Evolutionary conservation across 345 rosid genomes (phyloP).

Genomic region (Cardamine occulta): DNA sequence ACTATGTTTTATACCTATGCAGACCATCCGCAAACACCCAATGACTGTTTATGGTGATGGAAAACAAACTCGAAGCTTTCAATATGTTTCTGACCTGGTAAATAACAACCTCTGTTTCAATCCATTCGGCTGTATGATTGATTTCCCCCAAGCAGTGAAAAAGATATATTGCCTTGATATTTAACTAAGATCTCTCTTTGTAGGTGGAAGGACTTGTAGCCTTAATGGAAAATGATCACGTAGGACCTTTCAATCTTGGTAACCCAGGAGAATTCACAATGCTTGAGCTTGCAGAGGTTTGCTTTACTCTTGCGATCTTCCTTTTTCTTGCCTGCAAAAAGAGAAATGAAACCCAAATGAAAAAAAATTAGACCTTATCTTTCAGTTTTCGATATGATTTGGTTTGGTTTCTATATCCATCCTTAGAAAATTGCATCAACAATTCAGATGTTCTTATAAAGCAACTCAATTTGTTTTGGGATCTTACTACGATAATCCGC

Average conservation of each 20-base stretch:
- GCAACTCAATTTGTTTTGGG: constrained; percentile 9
- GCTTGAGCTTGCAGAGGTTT: constrained; percentile 98
- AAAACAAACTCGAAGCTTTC: constrained; percentile 99
- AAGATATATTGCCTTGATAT: not conserved
- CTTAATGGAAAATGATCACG: constrained; percentile 88
- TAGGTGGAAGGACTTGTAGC: constrained; percentile 96
- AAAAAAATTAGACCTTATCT: not conserved
- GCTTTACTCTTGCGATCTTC: constrained; percentile 27
- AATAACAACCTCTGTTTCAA: not conserved
- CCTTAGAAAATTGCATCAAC: constrained; percentile 1
- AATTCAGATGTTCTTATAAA: not conserved
- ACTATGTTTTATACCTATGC: constrained; percentile 22
- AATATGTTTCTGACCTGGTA: constrained; percentile 98
- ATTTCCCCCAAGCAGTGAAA: constrained; percentile 12
- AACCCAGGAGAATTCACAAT: constrained; percentile 99
- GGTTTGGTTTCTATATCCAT: not conserved
- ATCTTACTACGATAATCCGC: constrained; percentile 5
- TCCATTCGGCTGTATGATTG: constrained; percentile 15
- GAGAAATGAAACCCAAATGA: not conserved
- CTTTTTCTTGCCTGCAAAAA: not conserved
- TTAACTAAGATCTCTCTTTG: constrained; percentile 18
- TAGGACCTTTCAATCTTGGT: constrained; percentile 96
- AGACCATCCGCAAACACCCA: constrained; percentile 88
- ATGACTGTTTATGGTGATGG: constrained; percentile 99
- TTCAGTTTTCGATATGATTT: not conserved